phyloP scores from a whole-genome alignment of 768 basidiomycete species.

The Calocybe gangraenosa region DNA sequence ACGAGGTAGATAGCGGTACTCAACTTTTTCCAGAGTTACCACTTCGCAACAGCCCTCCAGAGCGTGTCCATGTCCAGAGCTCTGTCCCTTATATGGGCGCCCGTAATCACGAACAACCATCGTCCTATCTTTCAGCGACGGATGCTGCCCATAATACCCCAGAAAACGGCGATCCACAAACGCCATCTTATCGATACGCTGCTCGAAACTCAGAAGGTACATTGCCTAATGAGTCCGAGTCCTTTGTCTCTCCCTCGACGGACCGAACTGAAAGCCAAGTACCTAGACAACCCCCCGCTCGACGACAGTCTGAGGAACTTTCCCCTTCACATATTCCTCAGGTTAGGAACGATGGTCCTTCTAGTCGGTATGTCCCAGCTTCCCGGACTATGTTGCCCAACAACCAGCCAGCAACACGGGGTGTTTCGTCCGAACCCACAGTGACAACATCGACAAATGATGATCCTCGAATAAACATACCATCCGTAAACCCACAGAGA shows the following conservation, averaged over 20 bases:
- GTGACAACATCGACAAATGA: not conserved
- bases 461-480: not conserved
- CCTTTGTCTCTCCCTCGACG: conserved; percentile 7
- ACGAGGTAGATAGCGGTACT: not conserved
- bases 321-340: conserved; percentile 11
- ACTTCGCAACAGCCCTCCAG: conserved; percentile 17
- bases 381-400: conserved; percentile 16
- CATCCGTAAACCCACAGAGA: not conserved
- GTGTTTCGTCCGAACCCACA: conserved; percentile 2
- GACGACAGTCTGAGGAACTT: conserved; percentile 6
- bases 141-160: not conserved
- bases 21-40: conserved; percentile 15
- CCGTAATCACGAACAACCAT: not conserved
- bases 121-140: conserved; percentile 6
- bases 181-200: not conserved
- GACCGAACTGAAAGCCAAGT: conserved; percentile 1
- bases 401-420: not conserved
- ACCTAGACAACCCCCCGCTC: conserved; percentile 3
- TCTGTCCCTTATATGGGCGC: conserved; percentile 2
- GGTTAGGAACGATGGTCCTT: conserved; percentile 11
- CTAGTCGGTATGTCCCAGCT: conserved; percentile 17
- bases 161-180: not conserved
- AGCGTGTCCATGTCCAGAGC: conserved; percentile 4
- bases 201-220: conserved; percentile 5
- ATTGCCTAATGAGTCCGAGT: conserved; percentile 6